These are phyloP conservation scores for Cylindrotheca fusiformis DNA, from an alignment of 108 stramenopile genomes.

Conservation along the genomic window DNA sequence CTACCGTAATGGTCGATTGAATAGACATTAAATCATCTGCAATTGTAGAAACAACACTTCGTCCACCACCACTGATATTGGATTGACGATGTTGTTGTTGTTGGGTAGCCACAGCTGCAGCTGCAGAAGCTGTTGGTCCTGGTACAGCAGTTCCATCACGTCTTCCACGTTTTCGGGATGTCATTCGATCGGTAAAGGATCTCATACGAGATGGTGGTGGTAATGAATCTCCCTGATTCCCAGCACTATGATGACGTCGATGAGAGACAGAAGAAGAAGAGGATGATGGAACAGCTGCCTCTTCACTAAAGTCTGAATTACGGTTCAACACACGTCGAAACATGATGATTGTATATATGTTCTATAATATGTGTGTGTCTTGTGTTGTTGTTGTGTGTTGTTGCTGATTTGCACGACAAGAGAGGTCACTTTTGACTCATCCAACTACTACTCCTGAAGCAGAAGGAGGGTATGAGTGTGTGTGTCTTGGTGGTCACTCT, in stretches of 20 bases:
- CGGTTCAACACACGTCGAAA: not conserved
- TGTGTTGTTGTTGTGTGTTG: too few relatives aligned
- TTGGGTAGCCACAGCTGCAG: too few relatives aligned
- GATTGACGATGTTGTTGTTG: not conserved
- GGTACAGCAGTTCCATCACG: not conserved
- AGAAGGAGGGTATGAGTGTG: too few relatives aligned
- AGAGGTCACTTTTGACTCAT: too few relatives aligned
- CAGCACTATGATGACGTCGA: too few relatives aligned
- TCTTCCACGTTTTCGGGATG: not conserved
- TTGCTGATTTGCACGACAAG: too few relatives aligned
- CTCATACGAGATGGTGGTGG: not conserved
- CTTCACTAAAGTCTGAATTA: not conserved
- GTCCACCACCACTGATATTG: not conserved
- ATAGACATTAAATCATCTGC: conserved; percentile 6
- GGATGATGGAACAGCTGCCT: not conserved
- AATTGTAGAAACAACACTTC: not conserved
- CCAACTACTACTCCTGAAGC: too few relatives aligned
- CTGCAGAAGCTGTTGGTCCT: not conserved
- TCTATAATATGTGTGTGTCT: too few relatives aligned
- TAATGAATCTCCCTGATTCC: too few relatives aligned
- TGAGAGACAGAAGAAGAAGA: not conserved
- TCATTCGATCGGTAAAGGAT: not conserved
- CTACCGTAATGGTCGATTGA: conserved; percentile 22
- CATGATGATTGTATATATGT: too few relatives aligned
- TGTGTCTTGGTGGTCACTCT: too few relatives aligned